A percentile compares a stretch with the other conserved stretches of the same genome.
Evolutionary conservation across 352 stramenopile genomes (phyloP).

Genomic region (Blastocystis sp.): DNA sequence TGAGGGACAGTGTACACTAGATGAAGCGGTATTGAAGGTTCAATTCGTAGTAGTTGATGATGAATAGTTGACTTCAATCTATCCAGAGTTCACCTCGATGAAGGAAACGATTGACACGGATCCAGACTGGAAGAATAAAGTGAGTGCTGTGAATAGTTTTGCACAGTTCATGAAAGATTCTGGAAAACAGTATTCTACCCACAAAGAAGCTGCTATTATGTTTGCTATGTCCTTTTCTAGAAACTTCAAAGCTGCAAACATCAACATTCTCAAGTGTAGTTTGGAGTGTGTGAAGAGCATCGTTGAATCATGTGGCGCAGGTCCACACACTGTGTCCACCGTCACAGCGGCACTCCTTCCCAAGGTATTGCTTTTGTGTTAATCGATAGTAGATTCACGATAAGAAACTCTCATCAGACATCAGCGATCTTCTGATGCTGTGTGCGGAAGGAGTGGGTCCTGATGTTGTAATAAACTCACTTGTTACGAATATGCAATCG

Average conservation of each 20-base stretch:
- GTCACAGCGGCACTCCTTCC: not conserved
- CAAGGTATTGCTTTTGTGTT: not conserved
- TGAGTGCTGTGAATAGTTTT: conserved; percentile 26
- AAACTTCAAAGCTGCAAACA: conserved; percentile 50
- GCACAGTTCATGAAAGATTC: not conserved
- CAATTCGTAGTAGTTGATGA: not conserved
- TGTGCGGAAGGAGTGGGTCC: not conserved
- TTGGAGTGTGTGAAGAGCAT: not conserved
- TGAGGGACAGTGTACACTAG: not conserved
- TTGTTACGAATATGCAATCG: not conserved
- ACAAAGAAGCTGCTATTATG: not conserved
- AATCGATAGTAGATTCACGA: conserved; percentile 24
- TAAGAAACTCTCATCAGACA: not conserved
- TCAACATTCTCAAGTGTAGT: conserved; percentile 55
- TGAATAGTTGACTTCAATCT: not conserved
- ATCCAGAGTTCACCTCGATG: conserved; percentile 18
- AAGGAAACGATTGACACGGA: conserved; percentile 5
- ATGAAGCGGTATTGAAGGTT: conserved; percentile 9
- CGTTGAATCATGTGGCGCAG: not conserved
- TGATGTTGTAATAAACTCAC: not conserved
- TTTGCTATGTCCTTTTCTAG: conserved; percentile 22
- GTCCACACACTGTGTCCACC: not conserved
- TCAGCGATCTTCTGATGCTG: conserved; percentile 13
- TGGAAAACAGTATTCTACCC: not conserved
- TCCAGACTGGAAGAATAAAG: conserved; percentile 41